A percentile compares a stretch with the other conserved stretches of the same genome.
These are phyloP conservation scores for Trichomonascus vanleenenianus DNA, from an alignment of 805 yeast genomes.

Conservation along the genomic window DNA sequence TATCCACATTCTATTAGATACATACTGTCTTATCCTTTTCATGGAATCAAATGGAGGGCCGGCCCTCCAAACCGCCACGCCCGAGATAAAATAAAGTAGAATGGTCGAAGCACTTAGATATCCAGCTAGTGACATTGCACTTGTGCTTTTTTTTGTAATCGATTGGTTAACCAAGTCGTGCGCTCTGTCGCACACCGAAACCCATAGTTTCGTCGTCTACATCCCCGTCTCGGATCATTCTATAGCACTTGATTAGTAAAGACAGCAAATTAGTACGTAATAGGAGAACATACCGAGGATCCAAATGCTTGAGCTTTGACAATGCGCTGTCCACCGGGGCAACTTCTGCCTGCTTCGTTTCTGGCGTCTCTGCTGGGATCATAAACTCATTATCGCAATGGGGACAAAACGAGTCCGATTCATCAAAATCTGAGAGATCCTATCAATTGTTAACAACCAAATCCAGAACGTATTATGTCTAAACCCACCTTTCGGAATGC, in stretches of 20 bases:
- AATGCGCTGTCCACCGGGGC: constrained; percentile 11
- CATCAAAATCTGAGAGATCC: constrained; percentile 29
- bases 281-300: constrained; percentile 12
- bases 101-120: too few species aligned
- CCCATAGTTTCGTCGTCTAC: constrained; percentile 24
- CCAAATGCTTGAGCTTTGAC: constrained; percentile 14
- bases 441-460: neutral
- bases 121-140: too few species aligned
- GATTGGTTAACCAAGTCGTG: constrained; percentile 15
- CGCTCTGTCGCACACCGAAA: constrained; percentile 16
- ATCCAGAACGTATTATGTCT: neutral
- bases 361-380: constrained; percentile 19
- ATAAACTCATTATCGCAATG: constrained; percentile 28
- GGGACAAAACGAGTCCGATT: constrained; percentile 29
- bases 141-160: too few species aligned
- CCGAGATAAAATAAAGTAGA: too few species aligned
- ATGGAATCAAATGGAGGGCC: too few species aligned
- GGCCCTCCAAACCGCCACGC: too few species aligned
- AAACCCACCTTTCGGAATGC: constrained; percentile 26
- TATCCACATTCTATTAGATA: too few species aligned
- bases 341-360: constrained; percentile 2
- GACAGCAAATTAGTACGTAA: constrained; percentile 2
- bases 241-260: constrained; percentile 15
- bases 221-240: constrained; percentile 27
- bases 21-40: too few species aligned